phyloP scores from a whole-genome alignment of 2,329 filamentous ascomycete genomes.

The Herpotrichia juniperi region DNA sequence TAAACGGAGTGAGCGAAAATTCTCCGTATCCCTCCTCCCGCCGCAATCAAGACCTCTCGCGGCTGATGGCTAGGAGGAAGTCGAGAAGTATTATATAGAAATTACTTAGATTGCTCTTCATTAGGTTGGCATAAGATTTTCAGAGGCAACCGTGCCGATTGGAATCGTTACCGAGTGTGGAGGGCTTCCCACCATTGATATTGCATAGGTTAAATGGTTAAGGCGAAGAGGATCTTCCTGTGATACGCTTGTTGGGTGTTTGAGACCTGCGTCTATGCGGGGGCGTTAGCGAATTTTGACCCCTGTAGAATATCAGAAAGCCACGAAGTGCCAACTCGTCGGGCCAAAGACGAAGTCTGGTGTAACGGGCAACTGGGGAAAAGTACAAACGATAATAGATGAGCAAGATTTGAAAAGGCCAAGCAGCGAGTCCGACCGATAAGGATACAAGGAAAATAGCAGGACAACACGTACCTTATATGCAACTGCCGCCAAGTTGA shows the following conservation, averaged over 20 bases:
- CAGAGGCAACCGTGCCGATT: slow-evolving; percentile 26
- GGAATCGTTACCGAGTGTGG: slow-evolving; percentile 24
- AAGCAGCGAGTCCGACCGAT: not conserved
- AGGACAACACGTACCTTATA: not conserved
- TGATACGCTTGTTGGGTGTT: slow-evolving; percentile 30
- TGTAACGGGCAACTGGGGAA: slow-evolving; percentile 4
- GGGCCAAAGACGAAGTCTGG: slow-evolving; percentile 7
- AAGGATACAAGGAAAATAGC: not conserved
- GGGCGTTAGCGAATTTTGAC: slow-evolving; percentile 23
- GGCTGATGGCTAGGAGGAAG: slow-evolving; percentile 24
- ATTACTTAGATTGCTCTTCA: slow-evolving; percentile 40
- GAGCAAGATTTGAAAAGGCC: not conserved
- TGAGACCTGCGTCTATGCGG: slow-evolving; percentile 19
- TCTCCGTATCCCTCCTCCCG: slow-evolving; percentile 25
- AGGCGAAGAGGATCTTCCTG: slow-evolving; percentile 18
- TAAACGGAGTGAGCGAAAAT: slow-evolving; percentile 28
- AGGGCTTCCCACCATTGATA: slow-evolving; percentile 21
- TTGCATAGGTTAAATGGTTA: slow-evolving; percentile 36
- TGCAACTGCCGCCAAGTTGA: not conserved
- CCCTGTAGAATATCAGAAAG: slow-evolving; percentile 13
- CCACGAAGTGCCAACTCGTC: slow-evolving; percentile 13
- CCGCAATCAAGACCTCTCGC: slow-evolving; percentile 19
- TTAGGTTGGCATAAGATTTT: slow-evolving; percentile 29
- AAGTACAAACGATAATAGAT: not conserved
- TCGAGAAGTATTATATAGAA: slow-evolving; percentile 26